A percentile compares a stretch with the other conserved stretches of the same genome.
These are phyloP conservation scores for Mycena citricolor DNA, from an alignment of 1,284 basidiomycete species.

Conservation along the genomic window DNA sequence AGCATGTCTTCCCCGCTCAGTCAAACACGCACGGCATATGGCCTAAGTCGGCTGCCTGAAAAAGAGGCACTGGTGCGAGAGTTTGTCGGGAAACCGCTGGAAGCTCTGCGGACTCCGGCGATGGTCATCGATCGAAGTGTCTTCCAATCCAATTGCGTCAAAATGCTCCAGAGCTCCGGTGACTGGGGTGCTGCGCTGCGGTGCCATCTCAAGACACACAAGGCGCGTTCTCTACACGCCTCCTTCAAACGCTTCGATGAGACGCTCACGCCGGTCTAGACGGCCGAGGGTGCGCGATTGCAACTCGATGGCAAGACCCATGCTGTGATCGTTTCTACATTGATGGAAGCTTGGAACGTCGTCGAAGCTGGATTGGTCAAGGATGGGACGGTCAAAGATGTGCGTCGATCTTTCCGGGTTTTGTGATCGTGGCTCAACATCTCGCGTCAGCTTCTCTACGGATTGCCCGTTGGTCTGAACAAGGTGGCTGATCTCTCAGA, in stretches of 20 bases:
- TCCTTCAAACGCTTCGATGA: background rate
- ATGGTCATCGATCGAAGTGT: slow-evolving; percentile 71
- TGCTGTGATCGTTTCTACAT: slow-evolving; percentile 74
- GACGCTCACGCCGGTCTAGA: slow-evolving; percentile 42
- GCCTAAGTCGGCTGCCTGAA: slow-evolving; percentile 41
- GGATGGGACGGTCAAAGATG: slow-evolving; percentile 75
- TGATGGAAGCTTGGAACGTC: slow-evolving; percentile 78
- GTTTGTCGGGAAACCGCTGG: slow-evolving; percentile 61
- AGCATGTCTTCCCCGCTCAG: too few relatives aligned
- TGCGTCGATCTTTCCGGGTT: slow-evolving; percentile 36
- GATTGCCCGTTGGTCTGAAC: slow-evolving; percentile 68
- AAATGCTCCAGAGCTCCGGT: slow-evolving; percentile 65
- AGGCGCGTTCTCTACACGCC: slow-evolving; percentile 41
- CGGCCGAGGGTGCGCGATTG: slow-evolving; percentile 67
- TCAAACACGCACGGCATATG: slow-evolving; percentile 53
- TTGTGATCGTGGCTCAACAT: slow-evolving; percentile 2
- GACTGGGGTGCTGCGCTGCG: slow-evolving; percentile 71
- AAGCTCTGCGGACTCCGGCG: slow-evolving; percentile 72
- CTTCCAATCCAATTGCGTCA: slow-evolving; percentile 72
- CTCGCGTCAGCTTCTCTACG: slow-evolving; percentile 73
- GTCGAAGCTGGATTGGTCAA: slow-evolving; percentile 68
- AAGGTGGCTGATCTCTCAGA: slow-evolving; percentile 71
- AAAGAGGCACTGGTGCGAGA: slow-evolving; percentile 58
- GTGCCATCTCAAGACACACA: slow-evolving; percentile 85
- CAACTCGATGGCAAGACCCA: slow-evolving; percentile 61